Conservation (phyloP, 164 flowering plant genomes). For the Vitis rupestris region DNA sequence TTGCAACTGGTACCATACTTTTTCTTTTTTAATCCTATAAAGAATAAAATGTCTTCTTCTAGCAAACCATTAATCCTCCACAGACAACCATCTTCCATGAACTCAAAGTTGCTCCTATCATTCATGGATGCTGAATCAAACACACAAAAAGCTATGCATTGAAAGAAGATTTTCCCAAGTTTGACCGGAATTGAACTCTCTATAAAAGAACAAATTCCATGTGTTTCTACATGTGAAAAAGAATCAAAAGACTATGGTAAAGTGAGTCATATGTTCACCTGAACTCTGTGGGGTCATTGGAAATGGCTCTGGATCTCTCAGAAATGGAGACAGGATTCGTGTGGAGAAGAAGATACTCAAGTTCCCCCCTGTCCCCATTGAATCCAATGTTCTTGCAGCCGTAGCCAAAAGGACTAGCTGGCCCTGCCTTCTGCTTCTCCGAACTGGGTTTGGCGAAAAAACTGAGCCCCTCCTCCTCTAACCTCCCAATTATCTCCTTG, state of each 20-base stretch:
- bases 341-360: conserved; percentile 51
- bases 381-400: conserved; percentile 53
- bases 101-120: not conserved
- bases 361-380: conserved; percentile 54
- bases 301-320: conserved; percentile 28
- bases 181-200: too few species aligned
- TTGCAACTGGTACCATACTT: too few species aligned
- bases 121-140: not conserved
- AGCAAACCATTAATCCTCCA: conserved; percentile 9
- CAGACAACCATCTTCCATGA: not conserved
- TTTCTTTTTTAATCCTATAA: conserved; percentile 4
- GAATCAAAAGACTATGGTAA: not conserved
- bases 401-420: conserved; percentile 48
- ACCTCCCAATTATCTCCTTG: conserved; percentile 17
- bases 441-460: conserved; percentile 37
- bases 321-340: conserved; percentile 26
- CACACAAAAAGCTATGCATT: conserved; percentile 17
- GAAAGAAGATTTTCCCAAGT: not conserved
- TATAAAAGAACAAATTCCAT: too few species aligned
- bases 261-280: conserved; percentile 25
- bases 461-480: conserved; percentile 36
- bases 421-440: conserved; percentile 45
- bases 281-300: conserved; percentile 39
- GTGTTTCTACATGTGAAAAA: too few species aligned
- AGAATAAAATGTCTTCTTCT: conserved; percentile 21